Evolutionary conservation across 225 moss, liverwort and hornwort genomes (phyloP), one percentile per base, ranked within the genome.

Genomic region (Polytrichum formosum): DNA sequence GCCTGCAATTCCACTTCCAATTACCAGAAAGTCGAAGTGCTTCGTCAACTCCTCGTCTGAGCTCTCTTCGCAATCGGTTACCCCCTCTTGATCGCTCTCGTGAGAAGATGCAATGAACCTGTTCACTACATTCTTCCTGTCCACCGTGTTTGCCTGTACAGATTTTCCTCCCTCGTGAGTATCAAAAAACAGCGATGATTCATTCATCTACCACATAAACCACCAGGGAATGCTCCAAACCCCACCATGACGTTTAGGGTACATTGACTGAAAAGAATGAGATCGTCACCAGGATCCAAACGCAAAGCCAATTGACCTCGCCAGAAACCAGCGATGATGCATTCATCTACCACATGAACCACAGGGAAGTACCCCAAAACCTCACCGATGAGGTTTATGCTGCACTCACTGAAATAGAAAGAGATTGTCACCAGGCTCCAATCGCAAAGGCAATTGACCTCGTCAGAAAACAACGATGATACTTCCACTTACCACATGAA

Each of bases 1-100:
- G 54, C 94, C 98, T 19, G 98, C 98, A 18, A 98, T 90, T 77
- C 98, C 98, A 73, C 94, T 94, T 65, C 98, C 98, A 29, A 98
- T 87, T 0, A 98, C 98, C 59, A 98, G 88, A 67, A 94, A 98
- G 81, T 94, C 98, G 64, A 88, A 98, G 65, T 94, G 75, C 53
- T 78, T 81, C 37, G 89, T 89, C 4, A 78, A 59, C 71, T 88
- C 79, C 28, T 82, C 80, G 46, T 85, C 78, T 33, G 72, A 75
- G 29, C 55, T 73, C 31, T 65, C 58, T 5, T 28, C 75, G 55
- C 77, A 73, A 23, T 72, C 35, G 23, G 10, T 75, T 65, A 74
- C 68, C 67, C 74, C 81, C 60, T 79, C 81, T 63, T 79, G 81
- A 31, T 74, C 78, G 65, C 67, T 78, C 20, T 83, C 71, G 66